Base-by-base conservation (phyloP, 352 stramenopile genomes). In the Pythium utonaiense region DNA sequence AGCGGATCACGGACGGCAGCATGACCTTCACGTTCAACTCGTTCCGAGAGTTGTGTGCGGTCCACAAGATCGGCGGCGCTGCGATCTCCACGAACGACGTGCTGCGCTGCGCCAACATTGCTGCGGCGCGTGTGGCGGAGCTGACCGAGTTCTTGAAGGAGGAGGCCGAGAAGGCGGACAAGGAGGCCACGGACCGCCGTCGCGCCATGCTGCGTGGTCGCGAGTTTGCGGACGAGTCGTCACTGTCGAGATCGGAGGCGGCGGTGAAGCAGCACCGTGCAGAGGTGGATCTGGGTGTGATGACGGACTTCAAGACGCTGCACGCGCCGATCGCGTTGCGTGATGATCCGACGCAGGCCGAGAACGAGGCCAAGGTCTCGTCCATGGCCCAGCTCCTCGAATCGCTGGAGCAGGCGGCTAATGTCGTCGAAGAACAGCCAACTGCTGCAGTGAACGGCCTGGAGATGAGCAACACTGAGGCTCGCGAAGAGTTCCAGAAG, bases 21-120 rank as follows among this genome's bases (percentile, higher is more conserved):
- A 83, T 94, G 59, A 96, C 83, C 19, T 95, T 96, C 68, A 94
- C 88, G 28, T 89, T 97, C 60, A 97, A 96, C 61, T 93, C 85
- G 45, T 96, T 97, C 72, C 83, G 87, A 17, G 91, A 97, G 67
- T 71, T 97, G 30, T 96, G 89, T 57, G 81, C 83, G 10, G 77
- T 97, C 55, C 86, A 95, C 69, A 96, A 97, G 67, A 94, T 96
- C 62, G 89, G 89, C 53, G 92, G 91, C 24, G 73, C 83, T 17
- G 71, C 83, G 25, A 70, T 93, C 51, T 83, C 81, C 3, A 76
- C 69, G 19, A 67, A 70, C 30, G 77, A 88, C 42, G 79, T 96
- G 45, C 68, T 95, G 41, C 73, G 70, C 5, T 96, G 86, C 51
- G 88, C 86, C 10, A 78, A 90, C 42, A 71, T 94, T 40, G 88